phyloP scores from a whole-genome alignment of 2,329 filamentous ascomycete species.

The Lasiodiplodia citricola region DNA sequence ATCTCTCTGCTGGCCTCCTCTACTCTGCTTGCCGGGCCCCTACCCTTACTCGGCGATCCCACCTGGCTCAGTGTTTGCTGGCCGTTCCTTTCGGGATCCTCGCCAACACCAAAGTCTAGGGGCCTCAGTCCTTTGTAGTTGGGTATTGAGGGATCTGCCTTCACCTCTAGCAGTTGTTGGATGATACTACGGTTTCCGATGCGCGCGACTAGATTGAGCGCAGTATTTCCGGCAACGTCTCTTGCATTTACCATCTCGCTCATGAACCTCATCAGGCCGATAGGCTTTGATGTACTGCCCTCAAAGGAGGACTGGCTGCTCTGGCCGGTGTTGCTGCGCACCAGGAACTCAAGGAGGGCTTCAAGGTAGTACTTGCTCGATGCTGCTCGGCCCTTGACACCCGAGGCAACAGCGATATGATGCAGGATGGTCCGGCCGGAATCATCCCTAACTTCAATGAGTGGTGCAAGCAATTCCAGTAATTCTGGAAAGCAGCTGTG shows the following conservation, averaged over 20 bases:
- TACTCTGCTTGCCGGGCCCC: conserved; percentile 54
- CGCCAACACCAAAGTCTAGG: conserved; percentile 91
- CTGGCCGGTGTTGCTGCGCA: conserved; percentile 66
- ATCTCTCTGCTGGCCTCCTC: conserved; percentile 81
- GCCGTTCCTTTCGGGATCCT: conserved; percentile 58
- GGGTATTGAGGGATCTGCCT: conserved; percentile 87
- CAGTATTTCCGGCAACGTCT: conserved; percentile 93
- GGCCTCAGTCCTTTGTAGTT: conserved; percentile 89
- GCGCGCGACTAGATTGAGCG: conserved; percentile 88
- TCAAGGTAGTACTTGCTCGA: conserved; percentile 97
- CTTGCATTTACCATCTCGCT: conserved; percentile 95
- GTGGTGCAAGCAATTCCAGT: conserved; percentile 84
- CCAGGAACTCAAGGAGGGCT: conserved; percentile 90
- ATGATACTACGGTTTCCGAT: conserved; percentile 95
- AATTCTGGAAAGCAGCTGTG: conserved; percentile 88
- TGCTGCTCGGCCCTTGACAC: conserved; percentile 88
- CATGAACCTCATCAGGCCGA: conserved; percentile 92
- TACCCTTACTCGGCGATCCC: conserved; percentile 44
- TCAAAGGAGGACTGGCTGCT: conserved; percentile 40
- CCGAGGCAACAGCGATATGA: conserved; percentile 94
- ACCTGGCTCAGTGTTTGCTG: conserved; percentile 46
- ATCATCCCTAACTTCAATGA: conserved; percentile 88
- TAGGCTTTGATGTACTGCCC: conserved; percentile 72
- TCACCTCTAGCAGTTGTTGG: conserved; percentile 93
- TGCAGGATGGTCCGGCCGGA: conserved; percentile 92